Base-by-base conservation (phyloP, 352 stramenopile species). In the Phytopythium montanum region DNA sequence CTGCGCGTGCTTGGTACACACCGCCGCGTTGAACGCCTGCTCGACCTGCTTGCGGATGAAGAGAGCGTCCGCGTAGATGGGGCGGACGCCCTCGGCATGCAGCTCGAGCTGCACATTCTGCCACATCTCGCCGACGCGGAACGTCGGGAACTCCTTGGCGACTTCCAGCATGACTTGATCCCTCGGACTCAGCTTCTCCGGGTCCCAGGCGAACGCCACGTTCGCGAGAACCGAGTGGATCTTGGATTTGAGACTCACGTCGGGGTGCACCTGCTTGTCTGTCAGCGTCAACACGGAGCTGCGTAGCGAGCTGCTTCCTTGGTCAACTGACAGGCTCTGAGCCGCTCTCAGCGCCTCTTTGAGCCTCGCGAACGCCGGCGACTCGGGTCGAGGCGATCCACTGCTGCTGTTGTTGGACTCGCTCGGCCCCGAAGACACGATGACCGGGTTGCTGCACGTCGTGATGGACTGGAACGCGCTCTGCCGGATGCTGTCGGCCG, bases 51-150 rank as follows among this genome's bases (percentile, higher is more conserved):
- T 72, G 23, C 75, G 74, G 38, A 92, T 92, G 56, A 80, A 81
- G n/a, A 90, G 65, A 28, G 79, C 75, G 28, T 94, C 84, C 1
- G 84, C 81, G 64, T 90, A 91, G 48, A 90, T 90, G 1, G 78
- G 81, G 2, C 81, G 81, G 6, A 88, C 59, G 18, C 81, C 70
- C 44, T 89, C 80, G 3, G 80, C 80, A 50, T 90, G 60, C 36
- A 92, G 68, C 29, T 73, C 70, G 28, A 81, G 61, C 56, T 92
- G 66, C 23, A 90, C 70, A 45, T 85, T 82, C 53, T 90, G 81
- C 81, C 84, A 94, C 75, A 87, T 86, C 44, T 86, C 79, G 39
- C 80, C 81, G 14, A 87, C 56, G 28, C 76, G 70, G 54, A 88
- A 90, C 12, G 78, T 84, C 23, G 80, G 70, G 44, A 84, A 88